Conservation (phyloP, 1,139 yeast species). For the Kodamaea fungicola region DNA sequence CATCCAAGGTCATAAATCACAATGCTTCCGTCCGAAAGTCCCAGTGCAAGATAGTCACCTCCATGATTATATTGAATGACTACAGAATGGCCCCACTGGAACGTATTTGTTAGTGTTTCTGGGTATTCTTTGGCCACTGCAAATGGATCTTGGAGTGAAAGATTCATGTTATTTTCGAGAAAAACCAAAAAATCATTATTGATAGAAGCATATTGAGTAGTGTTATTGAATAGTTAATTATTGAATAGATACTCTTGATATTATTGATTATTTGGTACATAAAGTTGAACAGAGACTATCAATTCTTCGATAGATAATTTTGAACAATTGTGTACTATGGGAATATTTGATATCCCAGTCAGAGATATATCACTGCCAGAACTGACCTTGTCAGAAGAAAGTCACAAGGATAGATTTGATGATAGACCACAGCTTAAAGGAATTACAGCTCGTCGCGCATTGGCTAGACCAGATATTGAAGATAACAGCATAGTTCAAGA, state of each 20-base stretch:
- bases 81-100: constrained; percentile 69
- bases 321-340: too few relatives aligned
- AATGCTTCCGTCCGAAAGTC: constrained; percentile 75
- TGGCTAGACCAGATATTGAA: background rate
- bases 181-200: background rate
- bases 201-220: background rate
- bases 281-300: too few relatives aligned
- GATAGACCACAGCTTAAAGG: constrained; percentile 36
- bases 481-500: constrained; percentile 3
- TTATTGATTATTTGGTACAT: too few relatives aligned
- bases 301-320: too few relatives aligned
- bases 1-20: constrained; percentile 72
- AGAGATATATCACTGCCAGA: constrained; percentile 11
- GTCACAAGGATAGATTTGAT: constrained; percentile 26
- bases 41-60: constrained; percentile 90
- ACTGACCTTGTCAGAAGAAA: background rate
- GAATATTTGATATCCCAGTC: constrained; percentile 12
- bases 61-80: constrained; percentile 66
- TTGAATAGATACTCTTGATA: too few relatives aligned
- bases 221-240: background rate
- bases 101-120: constrained; percentile 67
- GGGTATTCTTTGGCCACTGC: constrained; percentile 93
- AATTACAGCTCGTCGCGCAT: constrained; percentile 2
- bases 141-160: constrained; percentile 87
- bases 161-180: constrained; percentile 52